Evolutionary conservation across 2,329 filamentous ascomycete species (phyloP).

Genomic region (Aspergillus nomiae): DNA sequence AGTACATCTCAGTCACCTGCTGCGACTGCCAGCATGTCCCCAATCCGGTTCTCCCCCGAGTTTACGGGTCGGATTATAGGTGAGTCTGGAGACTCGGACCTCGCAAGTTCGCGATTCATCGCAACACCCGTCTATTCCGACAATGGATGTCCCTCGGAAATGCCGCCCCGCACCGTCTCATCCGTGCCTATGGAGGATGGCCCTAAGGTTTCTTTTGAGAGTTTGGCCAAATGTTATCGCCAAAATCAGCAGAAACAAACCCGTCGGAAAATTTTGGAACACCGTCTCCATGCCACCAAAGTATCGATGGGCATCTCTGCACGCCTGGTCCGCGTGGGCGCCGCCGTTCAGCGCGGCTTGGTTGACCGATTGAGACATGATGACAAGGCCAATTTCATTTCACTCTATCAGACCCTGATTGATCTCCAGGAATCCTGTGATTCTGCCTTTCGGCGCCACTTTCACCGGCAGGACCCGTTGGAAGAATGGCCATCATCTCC

Average conservation of each 20-base stretch:
- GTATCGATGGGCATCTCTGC: constrained; percentile 47
- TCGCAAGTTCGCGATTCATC: constrained; percentile 28
- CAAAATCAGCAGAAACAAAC: constrained; percentile 45
- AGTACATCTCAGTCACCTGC: constrained; percentile 28
- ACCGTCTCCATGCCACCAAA: constrained; percentile 43
- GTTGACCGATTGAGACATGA: constrained; percentile 49
- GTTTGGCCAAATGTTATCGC: constrained; percentile 46
- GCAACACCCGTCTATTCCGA: constrained; percentile 22
- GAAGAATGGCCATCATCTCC: constrained; percentile 33
- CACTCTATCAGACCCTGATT: constrained; percentile 46
- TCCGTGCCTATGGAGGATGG: constrained; percentile 21
- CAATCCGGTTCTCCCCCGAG: constrained; percentile 20
- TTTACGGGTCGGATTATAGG: constrained; percentile 29
- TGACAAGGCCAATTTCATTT: constrained; percentile 48
- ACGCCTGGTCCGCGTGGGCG: constrained; percentile 44
- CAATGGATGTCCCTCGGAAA: constrained; percentile 19
- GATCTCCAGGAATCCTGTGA: constrained; percentile 48
- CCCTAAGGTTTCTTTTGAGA: constrained; percentile 43
- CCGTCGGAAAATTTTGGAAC: constrained; percentile 43
- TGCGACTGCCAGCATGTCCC: constrained; percentile 26
- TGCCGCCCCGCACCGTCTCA: constrained; percentile 13
- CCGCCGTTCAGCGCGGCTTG: constrained; percentile 45
- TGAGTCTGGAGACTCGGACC: constrained; percentile 39
- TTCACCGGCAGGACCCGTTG: constrained; percentile 37
- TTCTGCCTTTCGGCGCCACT: constrained; percentile 33